phyloP scores from a whole-genome alignment of 2,329 filamentous ascomycete species.

The Penicillium crustosum region DNA sequence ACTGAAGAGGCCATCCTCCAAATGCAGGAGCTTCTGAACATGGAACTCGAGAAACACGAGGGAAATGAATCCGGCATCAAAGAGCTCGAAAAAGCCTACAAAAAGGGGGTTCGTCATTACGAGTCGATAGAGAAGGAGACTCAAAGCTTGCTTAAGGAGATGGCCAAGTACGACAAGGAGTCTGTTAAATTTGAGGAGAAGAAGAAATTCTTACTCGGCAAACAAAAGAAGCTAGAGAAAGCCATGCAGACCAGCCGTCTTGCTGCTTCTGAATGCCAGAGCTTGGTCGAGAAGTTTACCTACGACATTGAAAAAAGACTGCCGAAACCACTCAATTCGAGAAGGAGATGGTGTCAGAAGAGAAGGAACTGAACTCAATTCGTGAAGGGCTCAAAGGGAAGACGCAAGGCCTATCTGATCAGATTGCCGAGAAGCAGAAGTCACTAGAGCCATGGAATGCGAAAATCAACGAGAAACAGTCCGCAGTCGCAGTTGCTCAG shows the following conservation, averaged over 20 bases:
- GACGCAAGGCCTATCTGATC: conserved; percentile 88
- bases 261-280: conserved; percentile 70
- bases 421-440: conserved; percentile 90
- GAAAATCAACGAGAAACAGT: conserved; percentile 95
- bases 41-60: conserved; percentile 86
- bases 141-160: conserved; percentile 77
- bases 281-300: conserved; percentile 73
- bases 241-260: conserved; percentile 74
- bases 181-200: conserved; percentile 98
- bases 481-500: conserved; percentile 87
- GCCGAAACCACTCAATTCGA: conserved; percentile 77
- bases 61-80: conserved; percentile 90
- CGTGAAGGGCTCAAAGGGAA: conserved; percentile 89
- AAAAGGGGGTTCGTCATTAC: conserved; percentile 77
- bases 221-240: conserved; percentile 94
- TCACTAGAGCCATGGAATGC: conserved; percentile 93
- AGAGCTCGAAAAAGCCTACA: conserved; percentile 79
- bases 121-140: conserved; percentile 79
- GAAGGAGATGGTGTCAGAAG: conserved; percentile 71
- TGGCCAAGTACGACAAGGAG: conserved; percentile 92
- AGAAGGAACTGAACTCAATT: conserved; percentile 78
- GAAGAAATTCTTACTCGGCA: conserved; percentile 85
- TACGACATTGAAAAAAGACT: conserved; percentile 75
- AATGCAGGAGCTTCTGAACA: conserved; percentile 81
- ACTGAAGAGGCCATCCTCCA: conserved; percentile 88